Evolutionary conservation across 305 asterid species (phyloP), one percentile per base, ranked within the genome.

Genomic region (Euphrasia arctica): DNA sequence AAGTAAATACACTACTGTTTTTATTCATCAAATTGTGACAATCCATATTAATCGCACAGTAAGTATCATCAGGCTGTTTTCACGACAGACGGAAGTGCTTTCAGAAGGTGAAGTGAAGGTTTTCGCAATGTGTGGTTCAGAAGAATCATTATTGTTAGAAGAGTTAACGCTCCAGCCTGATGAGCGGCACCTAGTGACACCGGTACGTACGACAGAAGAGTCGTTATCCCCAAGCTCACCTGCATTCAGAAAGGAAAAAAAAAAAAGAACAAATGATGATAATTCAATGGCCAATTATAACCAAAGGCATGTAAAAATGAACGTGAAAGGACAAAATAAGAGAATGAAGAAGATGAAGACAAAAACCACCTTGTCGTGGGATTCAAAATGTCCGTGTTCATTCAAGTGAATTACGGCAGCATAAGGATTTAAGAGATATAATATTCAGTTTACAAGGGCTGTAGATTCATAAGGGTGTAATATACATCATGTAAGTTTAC

Each of bases 131-230:
- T 80, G 80, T 93, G 99, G 77, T 86, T 90, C 78, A 93, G 99
- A 70, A 88, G 77, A 70, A 93, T 80, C 95, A 85, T 77, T 9
- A 90, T 72, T 50, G 85, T 82, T 48, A 93, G 51, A 58, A 93
- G 99, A 18, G 94, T 90, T 61, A 93, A 78, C 15, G 96, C 99
- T 67, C 99, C 99, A 2, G 96, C 99, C 63, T 93, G 99, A 71
- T 93, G 97, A 72, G 96, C 96, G 15, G 85, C 48, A 72, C 96
- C 97, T 14, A 92, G 76, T 10, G 96, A 87, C 28, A 84, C 95
- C 3, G 98, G 98, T n/a, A 90, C 97, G 18, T 89, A 90, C 0
- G 91, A 70, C 31, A 92, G 81, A 31, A 92, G 90, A 51, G 96
- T 87, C 4, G 95, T 70, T 76, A 92, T 80, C 36, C 97, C 97